Percentiles rank a stretch among this genome's conserved stretches.
phyloP scores from a whole-genome alignment of 345 rosid genomes.

The Populus simonii region DNA sequence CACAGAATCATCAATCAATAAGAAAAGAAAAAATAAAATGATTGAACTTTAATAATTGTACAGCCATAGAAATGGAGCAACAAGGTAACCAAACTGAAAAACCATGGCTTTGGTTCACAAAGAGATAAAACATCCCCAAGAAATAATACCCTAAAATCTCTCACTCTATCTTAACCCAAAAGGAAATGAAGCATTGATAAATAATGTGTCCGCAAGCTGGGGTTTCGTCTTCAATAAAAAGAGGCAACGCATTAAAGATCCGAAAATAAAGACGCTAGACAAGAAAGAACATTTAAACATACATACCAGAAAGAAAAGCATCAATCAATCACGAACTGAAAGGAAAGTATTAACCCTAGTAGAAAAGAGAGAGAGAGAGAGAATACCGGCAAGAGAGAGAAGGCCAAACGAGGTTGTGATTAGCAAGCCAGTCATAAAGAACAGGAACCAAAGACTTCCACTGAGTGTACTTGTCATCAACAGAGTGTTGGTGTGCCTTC shows the following conservation, averaged over 20 bases:
- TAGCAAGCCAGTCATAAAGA: constrained; percentile 98
- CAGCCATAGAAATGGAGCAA: background rate
- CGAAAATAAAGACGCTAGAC: background rate
- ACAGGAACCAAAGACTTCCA: constrained; percentile 96
- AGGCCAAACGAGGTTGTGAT: constrained; percentile 99
- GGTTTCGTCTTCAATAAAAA: too few relatives aligned
- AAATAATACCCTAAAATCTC: too few relatives aligned
- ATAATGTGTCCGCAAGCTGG: too few relatives aligned
- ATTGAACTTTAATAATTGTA: background rate
- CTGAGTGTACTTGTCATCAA: constrained; percentile 86
- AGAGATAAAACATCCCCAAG: too few relatives aligned
- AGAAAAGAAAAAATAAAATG: background rate
- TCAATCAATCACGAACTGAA: background rate
- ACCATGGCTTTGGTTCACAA: background rate
- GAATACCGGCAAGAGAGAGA: constrained; percentile 94
- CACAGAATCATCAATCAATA: background rate
- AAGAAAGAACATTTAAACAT: background rate
- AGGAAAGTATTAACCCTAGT: background rate
- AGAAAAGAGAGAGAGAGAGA: background rate
- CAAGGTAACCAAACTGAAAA: background rate
- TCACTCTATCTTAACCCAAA: too few relatives aligned
- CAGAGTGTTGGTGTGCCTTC: constrained; percentile 48
- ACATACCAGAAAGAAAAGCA: background rate
- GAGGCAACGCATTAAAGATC: too few relatives aligned
- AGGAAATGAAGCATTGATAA: too few relatives aligned